phyloP scores from a whole-genome alignment of 495 filamentous ascomycete species.

The Bryoglossum gracile region DNA sequence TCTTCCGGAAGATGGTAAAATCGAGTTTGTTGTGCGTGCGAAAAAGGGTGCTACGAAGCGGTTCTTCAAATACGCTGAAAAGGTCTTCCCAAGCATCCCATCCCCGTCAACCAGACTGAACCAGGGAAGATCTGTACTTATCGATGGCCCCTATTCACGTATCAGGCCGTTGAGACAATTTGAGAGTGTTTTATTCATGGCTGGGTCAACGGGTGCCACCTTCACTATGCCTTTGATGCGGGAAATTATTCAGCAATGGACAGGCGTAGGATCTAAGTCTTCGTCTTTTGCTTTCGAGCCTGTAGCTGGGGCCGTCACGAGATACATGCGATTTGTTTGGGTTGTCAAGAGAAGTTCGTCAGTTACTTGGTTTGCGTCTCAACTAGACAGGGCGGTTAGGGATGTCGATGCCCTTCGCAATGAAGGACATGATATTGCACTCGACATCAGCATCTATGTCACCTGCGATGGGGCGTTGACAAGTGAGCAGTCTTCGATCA shows the following conservation, averaged over 20 bases:
- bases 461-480: conserved; percentile 48
- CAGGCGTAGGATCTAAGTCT: neutral
- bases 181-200: conserved; percentile 50
- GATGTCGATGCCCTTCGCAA: conserved; percentile 29
- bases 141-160: conserved; percentile 49
- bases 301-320: conserved; percentile 36
- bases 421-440: conserved; percentile 29
- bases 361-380: conserved; percentile 43
- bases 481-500: conserved; percentile 4
- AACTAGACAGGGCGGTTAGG: conserved; percentile 37
- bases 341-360: conserved; percentile 53
- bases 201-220: conserved; percentile 50
- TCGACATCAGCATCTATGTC: conserved; percentile 53
- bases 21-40: conserved; percentile 63
- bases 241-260: conserved; percentile 37
- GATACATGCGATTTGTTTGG: conserved; percentile 54
- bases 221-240: conserved; percentile 50
- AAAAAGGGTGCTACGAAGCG: conserved; percentile 63
- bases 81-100: conserved; percentile 5
- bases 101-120: neutral
- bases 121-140: conserved; percentile 33
- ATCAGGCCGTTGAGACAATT: conserved; percentile 49
- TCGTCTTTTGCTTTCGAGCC: conserved; percentile 3
- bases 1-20: conserved; percentile 45
- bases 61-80: conserved; percentile 32